Evolutionary conservation across 345 rosid genomes (phyloP).

Genomic region (Eucalyptus erythrocorys): DNA sequence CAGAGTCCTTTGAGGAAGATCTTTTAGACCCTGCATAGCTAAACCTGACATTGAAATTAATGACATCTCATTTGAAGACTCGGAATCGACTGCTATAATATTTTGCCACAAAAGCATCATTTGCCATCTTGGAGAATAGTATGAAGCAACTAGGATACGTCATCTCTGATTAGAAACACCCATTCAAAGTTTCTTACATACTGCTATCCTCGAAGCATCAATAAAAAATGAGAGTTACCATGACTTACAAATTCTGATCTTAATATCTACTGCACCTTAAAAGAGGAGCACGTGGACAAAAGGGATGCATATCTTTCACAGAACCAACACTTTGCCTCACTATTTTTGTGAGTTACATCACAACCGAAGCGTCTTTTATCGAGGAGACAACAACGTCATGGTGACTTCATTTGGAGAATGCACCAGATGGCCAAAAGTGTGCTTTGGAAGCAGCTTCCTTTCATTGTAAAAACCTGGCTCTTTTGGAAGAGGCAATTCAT

Average conservation of each 20-base stretch:
- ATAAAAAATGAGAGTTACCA: background rate
- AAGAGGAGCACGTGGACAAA: background rate
- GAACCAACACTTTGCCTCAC: background rate
- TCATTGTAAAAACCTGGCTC: slow-evolving; percentile 21
- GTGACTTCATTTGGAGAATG: background rate
- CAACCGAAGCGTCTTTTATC: background rate
- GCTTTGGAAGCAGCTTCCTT: background rate
- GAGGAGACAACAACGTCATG: background rate
- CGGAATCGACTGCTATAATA: background rate
- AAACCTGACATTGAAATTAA: background rate
- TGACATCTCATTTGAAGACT: background rate
- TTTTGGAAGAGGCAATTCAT: slow-evolving; percentile 12
- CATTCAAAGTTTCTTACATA: background rate
- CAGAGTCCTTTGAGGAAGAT: background rate
- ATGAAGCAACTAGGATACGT: background rate
- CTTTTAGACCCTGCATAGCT: background rate
- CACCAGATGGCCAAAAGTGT: background rate
- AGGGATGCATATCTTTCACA: background rate
- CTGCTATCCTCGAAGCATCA: background rate
- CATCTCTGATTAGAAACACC: background rate
- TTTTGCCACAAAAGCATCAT: background rate
- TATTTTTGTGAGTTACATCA: background rate
- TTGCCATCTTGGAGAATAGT: background rate
- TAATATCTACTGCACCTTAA: background rate
- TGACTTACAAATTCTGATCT: background rate